phyloP scores from a whole-genome alignment of 352 stramenopile genomes.

The Phytopythium montanum region DNA sequence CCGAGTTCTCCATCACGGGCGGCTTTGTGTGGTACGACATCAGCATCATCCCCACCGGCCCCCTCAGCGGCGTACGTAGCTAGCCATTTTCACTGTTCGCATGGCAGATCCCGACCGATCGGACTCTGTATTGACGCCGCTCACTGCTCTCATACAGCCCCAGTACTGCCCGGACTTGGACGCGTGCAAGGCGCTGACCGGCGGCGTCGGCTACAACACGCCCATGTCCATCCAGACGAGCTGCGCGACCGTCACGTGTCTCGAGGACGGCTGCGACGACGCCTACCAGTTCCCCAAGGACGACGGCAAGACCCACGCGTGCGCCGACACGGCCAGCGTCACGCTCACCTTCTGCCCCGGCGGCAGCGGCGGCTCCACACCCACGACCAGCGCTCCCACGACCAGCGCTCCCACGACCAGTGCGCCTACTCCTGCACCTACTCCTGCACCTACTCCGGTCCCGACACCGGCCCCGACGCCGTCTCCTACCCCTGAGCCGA shows the following conservation, averaged over 20 bases:
- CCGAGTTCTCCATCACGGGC: conserved; percentile 42
- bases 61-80: conserved; percentile 35
- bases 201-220: conserved; percentile 53
- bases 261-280: conserved; percentile 26
- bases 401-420: conserved; percentile 13
- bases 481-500: conserved; percentile 1
- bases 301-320: conserved; percentile 51
- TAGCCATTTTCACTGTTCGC: background rate
- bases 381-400: conserved; percentile 9
- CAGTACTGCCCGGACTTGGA: conserved; percentile 33
- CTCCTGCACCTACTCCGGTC: conserved; percentile 9
- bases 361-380: conserved; percentile 19
- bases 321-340: conserved; percentile 30
- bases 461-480: conserved; percentile 9
- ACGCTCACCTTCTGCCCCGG: conserved; percentile 40
- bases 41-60: conserved; percentile 47
- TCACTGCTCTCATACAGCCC: conserved; percentile 12
- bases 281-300: conserved; percentile 49
- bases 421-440: conserved; percentile 1
- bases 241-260: conserved; percentile 26
- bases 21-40: conserved; percentile 56
- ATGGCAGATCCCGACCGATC: background rate
- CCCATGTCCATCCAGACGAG: conserved; percentile 38
- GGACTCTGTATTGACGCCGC: background rate
- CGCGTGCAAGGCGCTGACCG: conserved; percentile 38